Evolutionary conservation across 768 basidiomycete species (phyloP), one percentile per base, ranked within the genome.

Genomic region (Lactarius quietus): DNA sequence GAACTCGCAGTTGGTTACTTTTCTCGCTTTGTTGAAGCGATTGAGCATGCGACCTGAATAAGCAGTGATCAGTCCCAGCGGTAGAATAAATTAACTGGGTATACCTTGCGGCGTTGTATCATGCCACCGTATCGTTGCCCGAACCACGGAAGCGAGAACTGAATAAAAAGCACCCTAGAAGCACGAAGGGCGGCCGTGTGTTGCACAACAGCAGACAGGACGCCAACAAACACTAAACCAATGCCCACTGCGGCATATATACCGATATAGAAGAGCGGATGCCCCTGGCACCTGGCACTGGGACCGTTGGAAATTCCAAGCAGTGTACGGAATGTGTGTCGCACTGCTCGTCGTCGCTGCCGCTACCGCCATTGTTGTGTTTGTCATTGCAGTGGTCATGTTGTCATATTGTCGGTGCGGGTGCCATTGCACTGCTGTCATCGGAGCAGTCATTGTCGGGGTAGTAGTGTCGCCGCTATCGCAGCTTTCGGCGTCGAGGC

Each of bases 61-160:
- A 31, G 63, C 38, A 60, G 8, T 28, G 1, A 59, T 64, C 35
- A 61, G 41, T 53, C 62, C n/a, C 39, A 38, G 41, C 20, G 55
- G 3, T 31, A 55, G 58, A 41, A 68, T 48, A 28, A n/a, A 52
- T 61, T 23, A 57, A n/a, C n/a, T n/a, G n/a, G n/a, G n/a, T 41
- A 56, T 70, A 80, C 90, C 91, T 75, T 89, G 85, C 1, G 92
- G 92, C 0, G 92, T 93, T 0, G 88, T 86, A 72, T 93, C 91
- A 71, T 88, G 87, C 81, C 89, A 92, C 61, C 92, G 82, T 81
- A 94, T 92, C 6, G 93, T 93, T 9, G 92, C 90, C 17, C 85
- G 81, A 20, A 93, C 86, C 10, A 95, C 89, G 0, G 83, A 83
- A 8, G 80, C 82, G 59, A 94, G 76, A 41, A 95, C 57, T 81